phyloP scores from a whole-genome alignment of 164 flowering plant genomes.

The Magnolia kwangsiensis region DNA sequence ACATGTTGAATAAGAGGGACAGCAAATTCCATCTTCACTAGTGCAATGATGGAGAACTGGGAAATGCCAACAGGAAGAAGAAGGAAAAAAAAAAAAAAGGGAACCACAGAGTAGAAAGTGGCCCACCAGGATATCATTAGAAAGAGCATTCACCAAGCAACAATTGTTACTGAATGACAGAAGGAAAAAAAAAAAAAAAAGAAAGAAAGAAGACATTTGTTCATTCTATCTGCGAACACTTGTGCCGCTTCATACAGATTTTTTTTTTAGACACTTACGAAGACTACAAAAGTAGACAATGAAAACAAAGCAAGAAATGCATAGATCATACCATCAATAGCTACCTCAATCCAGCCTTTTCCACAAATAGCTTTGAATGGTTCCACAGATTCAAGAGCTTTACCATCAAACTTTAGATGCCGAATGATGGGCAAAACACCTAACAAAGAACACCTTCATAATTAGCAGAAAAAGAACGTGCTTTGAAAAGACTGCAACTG shows the following conservation, averaged over 20 bases:
- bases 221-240: neutral
- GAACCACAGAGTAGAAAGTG: no score
- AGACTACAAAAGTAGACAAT: neutral
- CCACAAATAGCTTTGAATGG: slow-evolving; percentile 20
- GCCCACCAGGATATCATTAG: no score
- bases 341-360: slow-evolving; percentile 56
- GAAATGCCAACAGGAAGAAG: neutral
- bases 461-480: slow-evolving; percentile 1
- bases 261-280: neutral
- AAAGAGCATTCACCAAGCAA: neutral
- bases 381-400: slow-evolving; percentile 44
- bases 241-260: neutral
- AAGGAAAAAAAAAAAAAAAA: no score
- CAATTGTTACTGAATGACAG: neutral
- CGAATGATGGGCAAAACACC: slow-evolving; percentile 80
- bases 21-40: no score
- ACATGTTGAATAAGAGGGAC: neutral
- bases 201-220: no score
- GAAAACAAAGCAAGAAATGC: neutral
- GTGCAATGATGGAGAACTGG: no score
- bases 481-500: neutral
- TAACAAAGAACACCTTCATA: slow-evolving; percentile 18
- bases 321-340: slow-evolving; percentile 49
- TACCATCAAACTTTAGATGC: slow-evolving; percentile 47
- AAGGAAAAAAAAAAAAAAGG: no score